phyloP scores from a whole-genome alignment of 192 early-diverging fungal species.

The Gorgonomyces haynaldii region DNA sequence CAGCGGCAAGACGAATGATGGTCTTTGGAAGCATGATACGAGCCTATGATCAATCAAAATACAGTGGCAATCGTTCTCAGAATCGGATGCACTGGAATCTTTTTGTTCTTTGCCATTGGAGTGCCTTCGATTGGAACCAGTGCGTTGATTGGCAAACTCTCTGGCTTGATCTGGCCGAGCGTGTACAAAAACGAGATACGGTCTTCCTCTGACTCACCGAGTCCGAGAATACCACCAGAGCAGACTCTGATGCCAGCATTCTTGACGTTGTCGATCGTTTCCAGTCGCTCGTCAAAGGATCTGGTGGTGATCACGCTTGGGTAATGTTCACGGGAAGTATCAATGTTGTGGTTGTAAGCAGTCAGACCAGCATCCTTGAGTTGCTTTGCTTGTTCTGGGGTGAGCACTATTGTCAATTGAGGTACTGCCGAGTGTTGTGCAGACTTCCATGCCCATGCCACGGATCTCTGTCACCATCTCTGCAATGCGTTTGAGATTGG shows the following conservation, averaged over 20 bases:
- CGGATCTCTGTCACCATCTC: slow-evolving; percentile 64
- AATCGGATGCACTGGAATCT: slow-evolving; percentile 27
- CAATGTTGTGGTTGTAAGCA: slow-evolving; percentile 72
- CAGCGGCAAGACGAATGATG: slow-evolving; percentile 22
- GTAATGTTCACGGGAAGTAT: slow-evolving; percentile 13
- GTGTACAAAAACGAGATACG: slow-evolving; percentile 67
- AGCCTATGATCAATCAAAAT: slow-evolving; percentile 15
- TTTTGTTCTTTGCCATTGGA: slow-evolving; percentile 60
- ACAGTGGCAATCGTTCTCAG: slow-evolving; percentile 68
- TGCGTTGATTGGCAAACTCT: slow-evolving; percentile 71
- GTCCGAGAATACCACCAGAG: slow-evolving; percentile 75
- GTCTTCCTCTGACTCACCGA: slow-evolving; percentile 61
- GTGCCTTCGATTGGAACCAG: slow-evolving; percentile 72
- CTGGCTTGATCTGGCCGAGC: slow-evolving; percentile 58
- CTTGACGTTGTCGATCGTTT: slow-evolving; percentile 59
- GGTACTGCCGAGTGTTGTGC: slow-evolving; percentile 77
- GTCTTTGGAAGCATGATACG: slow-evolving; percentile 69
- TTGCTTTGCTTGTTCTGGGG: slow-evolving; percentile 54
- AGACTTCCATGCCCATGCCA: slow-evolving; percentile 81
- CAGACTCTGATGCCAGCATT: slow-evolving; percentile 72
- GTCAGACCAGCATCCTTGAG: slow-evolving; percentile 75
- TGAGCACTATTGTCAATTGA: no score
- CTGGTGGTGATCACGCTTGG: slow-evolving; percentile 64
- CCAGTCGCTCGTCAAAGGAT: slow-evolving; percentile 64
- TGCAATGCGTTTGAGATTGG: slow-evolving; percentile 69